Evolutionary conservation across 1,139 yeast genomes (phyloP).

Genomic region (Protomyces macrosporus): DNA sequence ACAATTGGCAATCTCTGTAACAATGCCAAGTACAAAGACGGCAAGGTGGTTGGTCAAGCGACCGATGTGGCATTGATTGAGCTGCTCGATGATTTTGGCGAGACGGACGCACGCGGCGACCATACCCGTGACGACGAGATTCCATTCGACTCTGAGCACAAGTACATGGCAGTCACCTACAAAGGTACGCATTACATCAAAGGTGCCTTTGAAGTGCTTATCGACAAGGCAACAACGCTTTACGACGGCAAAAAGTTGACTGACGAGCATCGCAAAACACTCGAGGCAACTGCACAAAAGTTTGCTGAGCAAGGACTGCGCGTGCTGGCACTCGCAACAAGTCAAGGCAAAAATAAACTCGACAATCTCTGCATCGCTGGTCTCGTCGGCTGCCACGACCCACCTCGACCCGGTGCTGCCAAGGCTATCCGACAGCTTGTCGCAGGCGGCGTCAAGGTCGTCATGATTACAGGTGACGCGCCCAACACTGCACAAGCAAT

Average conservation of each 20-base stretch:
- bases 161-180: slow-evolving; percentile 81
- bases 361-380: slow-evolving; percentile 70
- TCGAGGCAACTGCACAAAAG: slow-evolving; percentile 53
- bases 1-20: slow-evolving; percentile 70
- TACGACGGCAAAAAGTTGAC: slow-evolving; percentile 55
- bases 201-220: slow-evolving; percentile 82
- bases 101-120: slow-evolving; percentile 43
- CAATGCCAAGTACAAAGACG: slow-evolving; percentile 47
- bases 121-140: slow-evolving; percentile 58
- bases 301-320: slow-evolving; percentile 83
- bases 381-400: slow-evolving; percentile 89
- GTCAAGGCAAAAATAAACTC: slow-evolving; percentile 38
- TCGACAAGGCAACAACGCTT: slow-evolving; percentile 52
- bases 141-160: slow-evolving; percentile 78
- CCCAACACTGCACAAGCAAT: slow-evolving; percentile 88
- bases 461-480: slow-evolving; percentile 96
- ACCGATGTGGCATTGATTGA: slow-evolving; percentile 88
- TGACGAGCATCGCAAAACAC: slow-evolving; percentile 45
- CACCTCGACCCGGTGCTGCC: slow-evolving; percentile 82
- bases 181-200: slow-evolving; percentile 69
- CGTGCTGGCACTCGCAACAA: slow-evolving; percentile 61
- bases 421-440: slow-evolving; percentile 65
- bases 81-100: slow-evolving; percentile 61
- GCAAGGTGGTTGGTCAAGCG: slow-evolving; percentile 78
- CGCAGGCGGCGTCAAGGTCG: slow-evolving; percentile 90